Evolutionary conservation across 441 rosid species (phyloP).

Genomic region (Capsella rubella): DNA sequence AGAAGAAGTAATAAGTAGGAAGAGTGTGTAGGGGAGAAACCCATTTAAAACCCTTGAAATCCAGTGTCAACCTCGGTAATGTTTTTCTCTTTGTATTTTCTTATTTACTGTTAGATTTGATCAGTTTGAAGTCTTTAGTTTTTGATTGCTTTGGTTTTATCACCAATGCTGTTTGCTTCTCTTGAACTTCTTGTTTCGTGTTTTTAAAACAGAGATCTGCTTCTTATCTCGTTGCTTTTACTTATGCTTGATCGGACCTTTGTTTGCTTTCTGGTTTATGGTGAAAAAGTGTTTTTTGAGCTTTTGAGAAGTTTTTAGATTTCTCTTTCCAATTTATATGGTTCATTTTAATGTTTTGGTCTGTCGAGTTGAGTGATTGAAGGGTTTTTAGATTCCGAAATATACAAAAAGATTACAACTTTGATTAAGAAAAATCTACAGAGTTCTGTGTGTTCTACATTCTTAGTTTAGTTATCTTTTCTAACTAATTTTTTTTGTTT

Average conservation of each 20-base stretch:
- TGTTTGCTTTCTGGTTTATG: slow-evolving; percentile 20
- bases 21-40: not conserved
- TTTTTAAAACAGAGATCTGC: slow-evolving; percentile 28
- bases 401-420: not conserved
- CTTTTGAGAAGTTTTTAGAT: slow-evolving; percentile 2
- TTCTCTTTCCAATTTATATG: not conserved
- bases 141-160: slow-evolving; percentile 41
- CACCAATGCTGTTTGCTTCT: slow-evolving; percentile 43
- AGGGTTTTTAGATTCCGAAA: not conserved
- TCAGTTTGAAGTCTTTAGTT: slow-evolving; percentile 20
- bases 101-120: slow-evolving; percentile 35
- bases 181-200: slow-evolving; percentile 4
- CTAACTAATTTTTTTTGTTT: not conserved
- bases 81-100: not conserved
- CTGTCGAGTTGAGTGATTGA: not conserved
- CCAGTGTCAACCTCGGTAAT: slow-evolving; percentile 25
- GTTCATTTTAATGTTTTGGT: slow-evolving; percentile 1
- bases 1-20: slow-evolving; percentile 9
- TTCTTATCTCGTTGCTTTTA: not conserved
- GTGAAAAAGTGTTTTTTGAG: not conserved
- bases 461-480: slow-evolving; percentile 8
- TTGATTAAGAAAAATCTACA: not conserved
- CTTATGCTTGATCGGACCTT: slow-evolving; percentile 34
- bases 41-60: slow-evolving; percentile 17
- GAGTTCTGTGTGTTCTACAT: not conserved